Evolutionary conservation across 2,329 filamentous ascomycete genomes (phyloP), one percentile per base, ranked within the genome.

Genomic region (Waltergamsia citrina): DNA sequence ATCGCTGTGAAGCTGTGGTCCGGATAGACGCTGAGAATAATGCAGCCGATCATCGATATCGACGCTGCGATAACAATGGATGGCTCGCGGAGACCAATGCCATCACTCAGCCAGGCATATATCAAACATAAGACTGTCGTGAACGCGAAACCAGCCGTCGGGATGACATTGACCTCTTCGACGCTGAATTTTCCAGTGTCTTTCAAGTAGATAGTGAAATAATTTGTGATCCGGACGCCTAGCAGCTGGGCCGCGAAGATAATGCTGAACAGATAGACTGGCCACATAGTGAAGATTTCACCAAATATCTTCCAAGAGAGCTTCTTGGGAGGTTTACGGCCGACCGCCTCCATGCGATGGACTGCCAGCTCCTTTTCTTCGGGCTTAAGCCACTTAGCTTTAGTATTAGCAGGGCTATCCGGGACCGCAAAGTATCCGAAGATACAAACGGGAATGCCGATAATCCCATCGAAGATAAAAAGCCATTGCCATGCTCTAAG

Each of bases 101-200:
- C 60, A 45, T 76, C 73, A 4, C 68, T 74, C 5, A 60, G 59
- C 69, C 70, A 76, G 3, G 70, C 72, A 39, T 72, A 74, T 2
- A 59, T 47, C 1, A 78, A 53, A 0, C 71, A 75, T 4, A 62
- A 63, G 8, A 71, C 51, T 1, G 74, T 43, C 32, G 54, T 49
- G 1, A 52, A 33, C 3, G 47, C 52, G 29, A 50, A 56, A 6
- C 51, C 62, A 1, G 57, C 57, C 1, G 63, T 67, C 0, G 62
- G 65, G 29, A 69, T 66, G 21, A 62, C 64, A 34, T 71, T 71
- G 38, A 74, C 68, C 21, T 73, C 59, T 18, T 41, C 52, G 37
- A 41, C 51, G 32, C 32, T 50, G 41, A 41, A 61, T 18, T 34
- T 47, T 6, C 38, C 40, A 5, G 33, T 64, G 47, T 17, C 52